A percentile compares a stretch with the other conserved stretches of the same genome.
These are phyloP conservation scores for Cydonia oblonga DNA, from an alignment of 331 rosid genomes.

Conservation along the genomic window DNA sequence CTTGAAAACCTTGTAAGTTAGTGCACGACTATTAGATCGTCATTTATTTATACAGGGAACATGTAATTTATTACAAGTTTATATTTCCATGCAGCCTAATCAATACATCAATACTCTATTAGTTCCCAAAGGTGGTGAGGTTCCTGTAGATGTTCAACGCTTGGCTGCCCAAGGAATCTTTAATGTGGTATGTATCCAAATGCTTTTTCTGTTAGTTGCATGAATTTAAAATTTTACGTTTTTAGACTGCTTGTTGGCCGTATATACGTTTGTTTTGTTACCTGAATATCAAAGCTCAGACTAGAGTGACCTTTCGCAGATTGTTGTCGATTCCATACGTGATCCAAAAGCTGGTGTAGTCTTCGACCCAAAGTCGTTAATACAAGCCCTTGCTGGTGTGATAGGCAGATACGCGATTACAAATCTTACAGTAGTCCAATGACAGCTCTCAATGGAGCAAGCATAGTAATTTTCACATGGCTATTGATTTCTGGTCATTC, in stretches of 20 bases:
- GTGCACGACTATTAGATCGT: neutral
- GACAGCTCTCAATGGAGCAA: slow-evolving; percentile 5
- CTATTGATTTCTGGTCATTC: slow-evolving; percentile 1
- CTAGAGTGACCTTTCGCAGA: slow-evolving; percentile 33
- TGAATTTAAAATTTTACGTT: neutral
- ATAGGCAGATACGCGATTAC: slow-evolving; percentile 32
- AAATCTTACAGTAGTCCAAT: slow-evolving; percentile 16
- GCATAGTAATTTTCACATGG: slow-evolving; percentile 1
- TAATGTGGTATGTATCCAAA: slow-evolving; percentile 58
- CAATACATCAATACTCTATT: slow-evolving; percentile 61
- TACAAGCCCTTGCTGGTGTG: slow-evolving; percentile 51
- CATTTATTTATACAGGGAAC: too few relatives aligned
- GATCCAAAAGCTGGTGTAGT: slow-evolving; percentile 71
- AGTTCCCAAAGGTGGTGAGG: slow-evolving; percentile 61
- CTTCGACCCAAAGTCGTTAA: slow-evolving; percentile 65
- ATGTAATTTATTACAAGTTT: slow-evolving; percentile 30
- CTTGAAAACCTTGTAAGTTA: slow-evolving; percentile 54
- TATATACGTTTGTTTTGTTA: neutral
- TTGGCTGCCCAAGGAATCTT: slow-evolving; percentile 65
- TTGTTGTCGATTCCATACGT: slow-evolving; percentile 46
- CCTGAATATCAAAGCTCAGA: neutral
- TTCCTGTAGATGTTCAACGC: slow-evolving; percentile 45
- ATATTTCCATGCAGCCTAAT: slow-evolving; percentile 45
- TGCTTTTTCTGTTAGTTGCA: neutral
- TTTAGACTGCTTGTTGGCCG: neutral